Evolutionary conservation across 1,284 basidiomycete species (phyloP).

Genomic region (Pyrrhoderma noxium): DNA sequence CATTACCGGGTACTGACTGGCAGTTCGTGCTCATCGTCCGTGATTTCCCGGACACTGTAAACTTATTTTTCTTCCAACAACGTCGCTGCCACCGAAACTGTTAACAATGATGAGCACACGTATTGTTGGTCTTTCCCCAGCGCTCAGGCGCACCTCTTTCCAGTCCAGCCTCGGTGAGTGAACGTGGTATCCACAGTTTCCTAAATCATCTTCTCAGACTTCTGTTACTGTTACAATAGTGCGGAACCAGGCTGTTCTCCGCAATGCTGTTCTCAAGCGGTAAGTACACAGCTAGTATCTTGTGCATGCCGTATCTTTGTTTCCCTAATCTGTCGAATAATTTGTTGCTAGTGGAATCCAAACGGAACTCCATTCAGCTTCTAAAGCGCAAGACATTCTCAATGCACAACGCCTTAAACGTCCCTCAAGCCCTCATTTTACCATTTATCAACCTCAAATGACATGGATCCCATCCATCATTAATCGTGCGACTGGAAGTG

Average conservation of each 20-base stretch:
- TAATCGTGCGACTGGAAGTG: slow-evolving; percentile 81
- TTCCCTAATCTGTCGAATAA: not conserved
- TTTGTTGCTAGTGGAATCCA: slow-evolving; percentile 40
- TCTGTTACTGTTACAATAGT: slow-evolving; percentile 26
- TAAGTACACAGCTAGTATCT: slow-evolving; percentile 24
- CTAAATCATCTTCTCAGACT: not conserved
- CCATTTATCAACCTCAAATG: slow-evolving; percentile 94
- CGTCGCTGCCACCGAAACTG: not conserved
- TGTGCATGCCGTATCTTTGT: not conserved
- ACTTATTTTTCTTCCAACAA: too few relatives aligned
- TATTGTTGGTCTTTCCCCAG: slow-evolving; percentile 45
- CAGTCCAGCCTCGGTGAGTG: slow-evolving; percentile 40
- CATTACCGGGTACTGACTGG: not conserved
- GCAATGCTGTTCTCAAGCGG: slow-evolving; percentile 42
- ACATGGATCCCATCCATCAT: slow-evolving; percentile 85
- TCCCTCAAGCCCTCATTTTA: slow-evolving; percentile 88
- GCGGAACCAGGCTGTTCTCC: slow-evolving; percentile 37
- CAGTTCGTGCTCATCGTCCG: slow-evolving; percentile 19
- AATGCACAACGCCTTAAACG: slow-evolving; percentile 83
- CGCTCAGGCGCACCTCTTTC: slow-evolving; percentile 45
- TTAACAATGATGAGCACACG: slow-evolving; percentile 41
- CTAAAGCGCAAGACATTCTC: slow-evolving; percentile 59
- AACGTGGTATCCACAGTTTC: too few relatives aligned
- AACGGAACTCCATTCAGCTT: slow-evolving; percentile 55
- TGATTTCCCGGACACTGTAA: slow-evolving; percentile 19